phyloP scores from a whole-genome alignment of 176 grass and related monocot genomes.

The Paspalum vaginatum region DNA sequence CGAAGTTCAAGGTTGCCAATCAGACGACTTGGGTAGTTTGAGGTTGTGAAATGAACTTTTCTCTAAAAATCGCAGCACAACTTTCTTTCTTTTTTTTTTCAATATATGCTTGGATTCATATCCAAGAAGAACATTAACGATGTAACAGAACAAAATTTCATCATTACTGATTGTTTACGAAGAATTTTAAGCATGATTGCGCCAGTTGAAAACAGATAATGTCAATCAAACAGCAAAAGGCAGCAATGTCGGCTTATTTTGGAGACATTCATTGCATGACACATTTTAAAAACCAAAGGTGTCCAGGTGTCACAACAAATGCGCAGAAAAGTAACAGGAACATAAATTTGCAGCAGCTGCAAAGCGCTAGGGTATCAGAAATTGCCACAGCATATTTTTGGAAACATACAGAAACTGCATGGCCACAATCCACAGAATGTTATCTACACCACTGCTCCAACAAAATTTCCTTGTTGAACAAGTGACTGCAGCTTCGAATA shows the following conservation, averaged over 20 bases:
- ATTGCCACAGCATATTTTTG: background rate
- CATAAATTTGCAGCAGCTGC: background rate
- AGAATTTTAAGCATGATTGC: background rate
- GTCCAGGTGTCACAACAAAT: background rate
- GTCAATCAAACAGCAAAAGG: background rate
- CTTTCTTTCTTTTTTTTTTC: background rate
- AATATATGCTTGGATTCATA: background rate
- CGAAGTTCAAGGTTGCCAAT: no score
- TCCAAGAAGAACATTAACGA: background rate
- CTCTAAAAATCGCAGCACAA: no score
- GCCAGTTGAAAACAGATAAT: background rate
- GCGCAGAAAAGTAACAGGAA: background rate
- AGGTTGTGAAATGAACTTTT: no score
- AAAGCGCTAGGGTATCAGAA: background rate
- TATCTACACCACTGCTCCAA: background rate
- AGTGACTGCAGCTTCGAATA: background rate
- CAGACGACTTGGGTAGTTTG: no score
- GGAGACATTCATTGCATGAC: background rate
- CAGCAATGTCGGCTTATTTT: background rate
- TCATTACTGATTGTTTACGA: background rate
- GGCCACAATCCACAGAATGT: background rate
- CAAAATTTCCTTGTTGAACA: constrained; percentile 8
- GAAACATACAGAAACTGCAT: background rate
- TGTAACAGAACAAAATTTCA: background rate
- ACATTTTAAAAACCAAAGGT: background rate